These are phyloP conservation scores for Colletotrichum tofieldiae DNA, from an alignment of 2,329 filamentous ascomycete species.

Conservation along the genomic window DNA sequence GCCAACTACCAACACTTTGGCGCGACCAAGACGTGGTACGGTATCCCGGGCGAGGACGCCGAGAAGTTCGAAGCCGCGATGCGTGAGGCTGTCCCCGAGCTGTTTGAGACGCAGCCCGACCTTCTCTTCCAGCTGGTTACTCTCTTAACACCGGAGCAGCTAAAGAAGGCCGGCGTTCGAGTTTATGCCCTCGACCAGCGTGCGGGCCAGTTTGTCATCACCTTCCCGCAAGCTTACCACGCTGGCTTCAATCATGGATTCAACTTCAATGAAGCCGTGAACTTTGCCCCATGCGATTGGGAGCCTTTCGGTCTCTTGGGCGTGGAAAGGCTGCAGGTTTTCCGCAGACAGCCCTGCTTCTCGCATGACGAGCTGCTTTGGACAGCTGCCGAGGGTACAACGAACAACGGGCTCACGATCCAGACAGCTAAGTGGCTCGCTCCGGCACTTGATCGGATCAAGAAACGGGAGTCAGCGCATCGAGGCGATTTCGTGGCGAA, in stretches of 20 bases:
- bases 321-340: constrained; percentile 88
- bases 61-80: constrained; percentile 97
- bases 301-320: constrained; percentile 91
- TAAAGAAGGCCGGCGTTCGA: constrained; percentile 92
- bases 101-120: constrained; percentile 98
- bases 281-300: constrained; percentile 96
- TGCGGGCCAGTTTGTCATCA: constrained; percentile 95
- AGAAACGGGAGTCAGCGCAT: constrained; percentile 78
- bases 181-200: constrained; percentile 97
- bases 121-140: constrained; percentile 98
- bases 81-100: constrained; percentile 93
- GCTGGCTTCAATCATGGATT: constrained; percentile 99
- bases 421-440: constrained; percentile 96
- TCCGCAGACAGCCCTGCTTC: constrained; percentile 94
- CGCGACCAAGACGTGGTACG: constrained; percentile 99
- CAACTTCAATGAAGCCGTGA: constrained; percentile 99
- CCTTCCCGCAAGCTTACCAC: constrained; percentile 97
- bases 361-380: constrained; percentile 96
- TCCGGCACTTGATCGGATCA: constrained; percentile 86
- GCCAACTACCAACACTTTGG: constrained; percentile 99
- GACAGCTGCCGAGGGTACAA: constrained; percentile 87
- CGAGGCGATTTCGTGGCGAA: constrained; percentile 78
- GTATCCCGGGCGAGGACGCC: constrained; percentile 93
- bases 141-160: constrained; percentile 90
- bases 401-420: constrained; percentile 77